Base-by-base conservation (phyloP, 2,329 filamentous ascomycete genomes). In the Colletotrichum kahawae region DNA sequence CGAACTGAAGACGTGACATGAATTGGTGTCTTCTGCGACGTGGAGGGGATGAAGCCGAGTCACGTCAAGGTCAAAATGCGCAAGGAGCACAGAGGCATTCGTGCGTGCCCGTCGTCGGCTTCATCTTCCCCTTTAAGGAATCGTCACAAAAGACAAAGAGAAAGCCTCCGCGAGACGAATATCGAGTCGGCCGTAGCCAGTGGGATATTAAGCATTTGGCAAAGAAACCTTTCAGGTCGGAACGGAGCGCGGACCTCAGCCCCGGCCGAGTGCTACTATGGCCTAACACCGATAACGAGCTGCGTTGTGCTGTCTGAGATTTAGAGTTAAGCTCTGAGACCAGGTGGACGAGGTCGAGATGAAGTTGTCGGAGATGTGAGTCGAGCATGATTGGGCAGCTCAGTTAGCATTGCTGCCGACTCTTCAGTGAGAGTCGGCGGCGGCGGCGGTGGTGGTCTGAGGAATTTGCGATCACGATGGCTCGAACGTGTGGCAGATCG, bases 281-380 rank as follows among this genome's bases (percentile, higher is more conserved):
- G 31, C 72, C 69, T 64, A 67, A 64, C 43, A 51, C 63, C 69
- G 69, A 74, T 51, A 34, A 54, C 54, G 33, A 60, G 34, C 24
- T 48, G 59, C 38, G 12, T 56, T 62, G 68, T 34, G 56, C 68
- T 71, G 62, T 66, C 31, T 64, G 63, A 38, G 10, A 64, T 68
- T 51, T 72, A 72, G 43, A 72, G 69, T 72, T 75, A 70, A 65
- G 59, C 67, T 70, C 51, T 38, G 60, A 65, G 59, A 74, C 67
- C 57, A 59, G 67, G 59, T n/a, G 5, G 36, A 60, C 24, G 38
- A 64, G 43, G 16, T 24, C 57, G 43, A n/a, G n/a, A 48, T 33
- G 59, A n/a, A 16, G 48, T 34, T 36, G 33, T 34, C 71, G 14
- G 33, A 64, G 59, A 64, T 51, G 66, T 64, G 43, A 57, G 31